Evolutionary conservation across 306 rosid genomes (phyloP).

Genomic region (Lathyrus tuberosus): DNA sequence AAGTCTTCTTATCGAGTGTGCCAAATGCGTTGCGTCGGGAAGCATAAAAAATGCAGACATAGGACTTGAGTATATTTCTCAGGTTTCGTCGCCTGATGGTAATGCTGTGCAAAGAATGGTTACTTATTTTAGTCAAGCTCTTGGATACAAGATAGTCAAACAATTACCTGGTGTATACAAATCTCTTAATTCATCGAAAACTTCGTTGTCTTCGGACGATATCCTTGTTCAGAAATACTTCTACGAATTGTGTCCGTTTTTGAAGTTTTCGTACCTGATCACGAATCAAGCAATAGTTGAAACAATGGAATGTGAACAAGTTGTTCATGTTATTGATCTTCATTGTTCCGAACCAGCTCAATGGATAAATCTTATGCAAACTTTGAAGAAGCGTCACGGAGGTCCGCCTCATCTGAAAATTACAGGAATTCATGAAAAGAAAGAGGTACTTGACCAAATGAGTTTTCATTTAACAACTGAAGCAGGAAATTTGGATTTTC

Average conservation of each 20-base stretch:
- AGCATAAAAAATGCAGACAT: slow-evolving; percentile 71
- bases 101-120: slow-evolving; percentile 73
- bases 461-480: slow-evolving; percentile 55
- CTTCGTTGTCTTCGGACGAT: slow-evolving; percentile 56
- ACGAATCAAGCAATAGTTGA: slow-evolving; percentile 85
- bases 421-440: slow-evolving; percentile 76
- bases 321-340: slow-evolving; percentile 83
- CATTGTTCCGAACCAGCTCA: slow-evolving; percentile 77
- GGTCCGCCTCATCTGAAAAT: slow-evolving; percentile 84
- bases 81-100: slow-evolving; percentile 69
- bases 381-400: slow-evolving; percentile 58
- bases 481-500: slow-evolving; percentile 74
- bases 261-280: slow-evolving; percentile 70
- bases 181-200: slow-evolving; percentile 66
- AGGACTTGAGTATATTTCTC: slow-evolving; percentile 71
- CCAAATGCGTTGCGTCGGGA: slow-evolving; percentile 72
- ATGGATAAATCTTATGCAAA: slow-evolving; percentile 70
- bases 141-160: slow-evolving; percentile 67
- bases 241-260: slow-evolving; percentile 75
- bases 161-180: slow-evolving; percentile 68
- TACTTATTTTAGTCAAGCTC: slow-evolving; percentile 77
- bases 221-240: slow-evolving; percentile 59
- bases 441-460: slow-evolving; percentile 76
- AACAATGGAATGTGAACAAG: slow-evolving; percentile 73
- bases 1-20: slow-evolving; percentile 63